phyloP scores from a whole-genome alignment of 441 rosid genomes.

The Eruca vesicaria region DNA sequence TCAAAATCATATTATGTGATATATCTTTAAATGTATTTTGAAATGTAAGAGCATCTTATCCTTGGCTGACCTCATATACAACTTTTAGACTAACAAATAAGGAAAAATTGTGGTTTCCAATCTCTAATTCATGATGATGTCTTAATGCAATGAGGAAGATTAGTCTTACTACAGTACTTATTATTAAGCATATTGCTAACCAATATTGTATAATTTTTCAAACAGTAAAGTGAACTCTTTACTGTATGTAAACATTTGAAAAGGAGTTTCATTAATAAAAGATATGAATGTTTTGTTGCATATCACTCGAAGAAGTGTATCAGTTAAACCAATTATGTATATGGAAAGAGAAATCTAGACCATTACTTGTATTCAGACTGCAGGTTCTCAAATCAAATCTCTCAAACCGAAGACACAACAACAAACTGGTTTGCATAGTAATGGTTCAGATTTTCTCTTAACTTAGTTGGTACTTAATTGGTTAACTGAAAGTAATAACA shows the following conservation, averaged over 20 bases:
- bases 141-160: slow-evolving; percentile 23
- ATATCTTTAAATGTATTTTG: too few relatives aligned
- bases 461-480: background rate
- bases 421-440: background rate
- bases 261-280: background rate
- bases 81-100: slow-evolving; percentile 34
- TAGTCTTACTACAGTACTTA: background rate
- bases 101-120: slow-evolving; percentile 32
- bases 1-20: too few relatives aligned
- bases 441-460: background rate
- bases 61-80: too few relatives aligned
- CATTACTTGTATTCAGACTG: background rate
- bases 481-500: background rate
- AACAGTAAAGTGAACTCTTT: background rate
- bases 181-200: background rate
- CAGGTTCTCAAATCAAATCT: background rate
- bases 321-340: background rate
- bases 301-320: background rate
- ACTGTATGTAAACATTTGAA: background rate
- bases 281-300: background rate
- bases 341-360: background rate
- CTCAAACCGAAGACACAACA: background rate
- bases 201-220: background rate
- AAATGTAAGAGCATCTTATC: too few relatives aligned
- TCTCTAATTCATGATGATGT: slow-evolving; percentile 6